Evolutionary conservation across 352 stramenopile genomes (phyloP), one percentile per base, ranked within the genome.

Genomic region (Pythium rhizo-oryzae): DNA sequence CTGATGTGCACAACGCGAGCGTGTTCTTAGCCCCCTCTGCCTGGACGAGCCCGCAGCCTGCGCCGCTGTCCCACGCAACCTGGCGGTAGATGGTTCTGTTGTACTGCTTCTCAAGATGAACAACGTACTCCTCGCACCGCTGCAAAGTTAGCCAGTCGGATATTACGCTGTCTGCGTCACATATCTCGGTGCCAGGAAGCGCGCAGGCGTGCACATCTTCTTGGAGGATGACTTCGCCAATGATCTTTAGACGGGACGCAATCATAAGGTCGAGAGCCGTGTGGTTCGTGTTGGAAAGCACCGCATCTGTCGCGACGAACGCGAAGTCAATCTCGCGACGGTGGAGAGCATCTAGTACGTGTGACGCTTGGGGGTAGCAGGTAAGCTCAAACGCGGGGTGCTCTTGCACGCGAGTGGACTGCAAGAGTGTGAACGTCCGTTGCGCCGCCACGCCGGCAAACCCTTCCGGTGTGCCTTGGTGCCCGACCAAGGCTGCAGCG

Each of bases 61-160:
- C 19, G 0, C 39, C 50, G 37, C 61, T 61, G 25, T 67, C 61
- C 61, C 61, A 67, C 16, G 15, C 24, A 11, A 67, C 61, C 25
- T 67, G 50, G 18, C 61, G 51, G 39, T 49, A 60, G 24, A 67
- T 67, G 4, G 4, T 33, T 3, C 8, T 44, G 9, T 24, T 41
- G 28, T 47, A 46, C 21, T 30, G 13, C 6, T 21, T 23, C 24
- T 67, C 61, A 18, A 67, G 61, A 5, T 61, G 37, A 11, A 52
- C 13, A 24, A 67, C 46, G 24, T 52, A 54, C 9, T 44, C 30
- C 23, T 67, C 61, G 28, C 33, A 54, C 1, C 43, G 50, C 44
- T 53, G 51, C 6, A 67, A 41, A 43, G 47, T 18, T 7, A 11
- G 19, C 50, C 61, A 60, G 28, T 67, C 61, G 8, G 61, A 67